phyloP scores from a whole-genome alignment of 345 rosid genomes.

The Murraya koenigii region DNA sequence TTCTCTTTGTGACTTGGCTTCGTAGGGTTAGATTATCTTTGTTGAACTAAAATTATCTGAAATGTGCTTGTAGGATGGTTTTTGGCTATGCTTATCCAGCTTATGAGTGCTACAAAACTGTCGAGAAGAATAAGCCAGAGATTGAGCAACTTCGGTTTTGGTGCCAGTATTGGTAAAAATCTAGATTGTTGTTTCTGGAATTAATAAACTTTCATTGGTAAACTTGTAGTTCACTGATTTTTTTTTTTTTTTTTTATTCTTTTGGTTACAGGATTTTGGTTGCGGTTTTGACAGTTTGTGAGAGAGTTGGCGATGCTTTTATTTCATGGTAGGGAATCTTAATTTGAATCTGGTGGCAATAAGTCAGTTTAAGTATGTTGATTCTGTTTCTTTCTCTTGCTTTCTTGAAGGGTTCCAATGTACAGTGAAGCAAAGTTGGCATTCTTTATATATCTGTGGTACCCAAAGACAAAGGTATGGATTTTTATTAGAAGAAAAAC shows the following conservation, averaged over 20 bases:
- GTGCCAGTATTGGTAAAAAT: constrained; percentile 62
- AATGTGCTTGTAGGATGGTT: constrained; percentile 36
- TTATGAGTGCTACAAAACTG: constrained; percentile 63
- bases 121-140: constrained; percentile 55
- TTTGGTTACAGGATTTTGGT: constrained; percentile 59
- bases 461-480: constrained; percentile 58
- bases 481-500: neutral
- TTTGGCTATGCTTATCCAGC: constrained; percentile 69
- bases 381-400: constrained; percentile 3
- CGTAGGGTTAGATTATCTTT: neutral
- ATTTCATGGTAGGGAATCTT: constrained; percentile 51
- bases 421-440: constrained; percentile 73
- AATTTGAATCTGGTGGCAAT: neutral
- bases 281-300: constrained; percentile 55
- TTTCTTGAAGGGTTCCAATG: constrained; percentile 61
- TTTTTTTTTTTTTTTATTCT: neutral
- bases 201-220: neutral
- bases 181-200: neutral
- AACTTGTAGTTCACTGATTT: neutral
- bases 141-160: constrained; percentile 62
- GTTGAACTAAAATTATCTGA: neutral
- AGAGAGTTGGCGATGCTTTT: constrained; percentile 61
- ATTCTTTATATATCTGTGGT: constrained; percentile 61
- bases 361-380: neutral
- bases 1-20: neutral